phyloP scores from a whole-genome alignment of 148 eudicot genomes.

The Silene uniflora region DNA sequence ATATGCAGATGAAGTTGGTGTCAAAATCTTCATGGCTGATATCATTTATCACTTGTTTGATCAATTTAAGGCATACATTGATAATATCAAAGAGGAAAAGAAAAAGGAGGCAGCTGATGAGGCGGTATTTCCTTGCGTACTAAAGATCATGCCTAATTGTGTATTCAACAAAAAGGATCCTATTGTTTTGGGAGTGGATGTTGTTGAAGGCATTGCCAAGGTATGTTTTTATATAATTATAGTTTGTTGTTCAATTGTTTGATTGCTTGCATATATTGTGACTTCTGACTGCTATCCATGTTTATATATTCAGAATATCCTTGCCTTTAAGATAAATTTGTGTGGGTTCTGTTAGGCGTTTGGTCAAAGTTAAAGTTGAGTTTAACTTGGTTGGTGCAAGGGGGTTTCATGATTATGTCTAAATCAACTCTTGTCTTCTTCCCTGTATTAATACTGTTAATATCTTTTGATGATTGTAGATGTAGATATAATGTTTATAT shows the following conservation, averaged over 20 bases:
- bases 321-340: not conserved
- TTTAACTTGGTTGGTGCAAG: not conserved
- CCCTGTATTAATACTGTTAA: not conserved
- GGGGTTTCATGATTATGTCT: not conserved
- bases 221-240: slow-evolving; percentile 29
- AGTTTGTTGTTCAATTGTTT: not conserved
- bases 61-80: slow-evolving; percentile 88
- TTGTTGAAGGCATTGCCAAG: slow-evolving; percentile 76
- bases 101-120: slow-evolving; percentile 89
- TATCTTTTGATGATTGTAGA: too few species aligned
- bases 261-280: not conserved
- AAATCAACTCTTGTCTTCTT: not conserved
- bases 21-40: slow-evolving; percentile 75
- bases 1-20: slow-evolving; percentile 85
- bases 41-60: slow-evolving; percentile 81
- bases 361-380: not conserved
- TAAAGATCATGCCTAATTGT: slow-evolving; percentile 66
- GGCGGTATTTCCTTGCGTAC: slow-evolving; percentile 89
- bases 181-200: slow-evolving; percentile 85
- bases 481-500: not conserved
- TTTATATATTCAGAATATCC: not conserved
- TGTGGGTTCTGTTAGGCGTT: not conserved
- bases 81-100: slow-evolving; percentile 82
- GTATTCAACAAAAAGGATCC: slow-evolving; percentile 88
- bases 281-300: not conserved